Evolutionary conservation across 2,329 filamentous ascomycete genomes (phyloP).

Genomic region (Plectosphaerella plurivora): DNA sequence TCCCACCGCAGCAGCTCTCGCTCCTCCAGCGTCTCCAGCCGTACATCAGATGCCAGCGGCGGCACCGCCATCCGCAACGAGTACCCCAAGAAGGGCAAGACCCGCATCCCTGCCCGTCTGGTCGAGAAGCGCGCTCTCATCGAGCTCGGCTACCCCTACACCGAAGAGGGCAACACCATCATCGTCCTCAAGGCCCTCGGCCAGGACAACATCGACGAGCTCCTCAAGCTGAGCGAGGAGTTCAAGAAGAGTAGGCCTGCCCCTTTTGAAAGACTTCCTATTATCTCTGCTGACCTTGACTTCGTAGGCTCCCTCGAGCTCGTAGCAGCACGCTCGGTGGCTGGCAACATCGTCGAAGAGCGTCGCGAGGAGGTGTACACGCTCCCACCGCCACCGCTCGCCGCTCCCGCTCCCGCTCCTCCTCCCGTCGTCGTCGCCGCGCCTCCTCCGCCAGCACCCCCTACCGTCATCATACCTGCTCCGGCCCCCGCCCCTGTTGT

Average conservation of each 20-base stretch:
- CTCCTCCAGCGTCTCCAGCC: constrained; percentile 39
- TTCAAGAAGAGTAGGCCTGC: constrained; percentile 55
- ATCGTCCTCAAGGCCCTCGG: constrained; percentile 81
- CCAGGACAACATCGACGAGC: constrained; percentile 86
- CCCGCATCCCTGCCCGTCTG: constrained; percentile 75
- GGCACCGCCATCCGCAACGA: constrained; percentile 52
- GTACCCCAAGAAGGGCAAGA: constrained; percentile 80
- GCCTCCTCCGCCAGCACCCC: constrained; percentile 21
- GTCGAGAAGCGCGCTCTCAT: constrained; percentile 77
- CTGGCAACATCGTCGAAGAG: constrained; percentile 44
- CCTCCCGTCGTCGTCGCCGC: constrained; percentile 14
- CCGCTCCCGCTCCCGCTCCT: not conserved
- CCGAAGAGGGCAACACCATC: constrained; percentile 81
- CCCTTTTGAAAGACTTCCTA: not conserved
- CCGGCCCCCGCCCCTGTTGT: constrained; percentile 23
- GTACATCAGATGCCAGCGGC: constrained; percentile 40
- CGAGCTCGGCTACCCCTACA: constrained; percentile 80
- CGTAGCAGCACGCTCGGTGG: constrained; percentile 38
- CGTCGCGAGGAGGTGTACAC: constrained; percentile 37
- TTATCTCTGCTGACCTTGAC: no score
- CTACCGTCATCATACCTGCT: constrained; percentile 14
- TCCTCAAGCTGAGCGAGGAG: constrained; percentile 77
- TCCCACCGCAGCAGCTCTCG: constrained; percentile 33
- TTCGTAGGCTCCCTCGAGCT: constrained; percentile 38
- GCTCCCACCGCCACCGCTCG: constrained; percentile 14